Percentiles rank a stretch among this genome's conserved stretches.
Evolutionary conservation across 202 grass and related monocot genomes (phyloP).

Genomic region (Elaeis oleifera): DNA sequence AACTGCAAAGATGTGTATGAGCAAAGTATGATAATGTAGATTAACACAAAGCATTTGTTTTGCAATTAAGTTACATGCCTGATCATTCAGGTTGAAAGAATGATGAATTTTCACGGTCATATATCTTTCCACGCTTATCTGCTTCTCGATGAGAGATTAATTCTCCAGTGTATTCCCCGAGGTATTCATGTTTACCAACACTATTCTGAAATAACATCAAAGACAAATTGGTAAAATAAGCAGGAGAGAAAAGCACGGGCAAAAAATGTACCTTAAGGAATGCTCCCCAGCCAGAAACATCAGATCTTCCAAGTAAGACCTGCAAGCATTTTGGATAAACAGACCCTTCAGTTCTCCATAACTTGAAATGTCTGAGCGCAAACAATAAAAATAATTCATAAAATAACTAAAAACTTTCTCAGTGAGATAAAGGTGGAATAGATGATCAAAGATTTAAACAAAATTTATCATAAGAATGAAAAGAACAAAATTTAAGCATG

Average conservation of each 20-base stretch:
- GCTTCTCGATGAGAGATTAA: slow-evolving; percentile 94
- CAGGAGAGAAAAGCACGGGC: not conserved
- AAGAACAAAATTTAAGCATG: no score
- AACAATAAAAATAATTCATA: no score
- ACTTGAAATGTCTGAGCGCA: not conserved
- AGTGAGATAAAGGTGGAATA: no score
- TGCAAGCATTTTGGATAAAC: slow-evolving; percentile 15
- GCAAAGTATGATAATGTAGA: not conserved
- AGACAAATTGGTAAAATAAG: slow-evolving; percentile 1
- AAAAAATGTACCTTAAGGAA: slow-evolving; percentile 73
- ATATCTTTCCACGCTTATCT: slow-evolving; percentile 98
- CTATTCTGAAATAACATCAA: slow-evolving; percentile 46
- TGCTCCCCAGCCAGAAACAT: slow-evolving; percentile 97
- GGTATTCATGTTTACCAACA: slow-evolving; percentile 91
- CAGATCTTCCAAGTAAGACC: slow-evolving; percentile 92
- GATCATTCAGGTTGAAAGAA: slow-evolving; percentile 97
- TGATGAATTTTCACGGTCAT: slow-evolving; percentile 85
- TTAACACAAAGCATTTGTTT: not conserved
- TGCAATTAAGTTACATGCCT: slow-evolving; percentile 31
- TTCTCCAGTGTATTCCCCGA: slow-evolving; percentile 95
- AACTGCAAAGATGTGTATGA: slow-evolving; percentile 44
- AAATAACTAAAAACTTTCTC: no score
- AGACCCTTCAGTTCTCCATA: not conserved
- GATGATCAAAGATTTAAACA: no score
- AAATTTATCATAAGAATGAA: no score